A percentile compares a stretch with the other conserved stretches of the same genome.
These are phyloP conservation scores for Collybia sordida DNA, from an alignment of 768 basidiomycete species.

Conservation along the genomic window DNA sequence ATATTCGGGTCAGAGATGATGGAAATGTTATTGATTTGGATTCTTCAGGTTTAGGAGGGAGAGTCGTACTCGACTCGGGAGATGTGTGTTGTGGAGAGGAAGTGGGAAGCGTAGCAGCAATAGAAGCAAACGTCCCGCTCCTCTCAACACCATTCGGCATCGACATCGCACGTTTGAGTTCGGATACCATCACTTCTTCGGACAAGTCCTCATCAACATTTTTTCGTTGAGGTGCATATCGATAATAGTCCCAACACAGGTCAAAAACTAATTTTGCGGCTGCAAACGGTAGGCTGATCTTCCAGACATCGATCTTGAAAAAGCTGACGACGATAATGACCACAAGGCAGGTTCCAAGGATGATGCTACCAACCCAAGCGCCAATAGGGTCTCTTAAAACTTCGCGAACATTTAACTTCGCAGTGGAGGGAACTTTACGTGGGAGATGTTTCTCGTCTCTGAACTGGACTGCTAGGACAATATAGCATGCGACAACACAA, in stretches of 20 bases:
- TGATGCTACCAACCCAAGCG: slow-evolving; percentile 68
- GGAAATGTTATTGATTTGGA: not conserved
- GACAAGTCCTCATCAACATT: slow-evolving; percentile 8
- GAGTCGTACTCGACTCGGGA: slow-evolving; percentile 3
- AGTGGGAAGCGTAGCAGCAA: slow-evolving; percentile 7
- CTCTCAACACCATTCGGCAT: slow-evolving; percentile 14
- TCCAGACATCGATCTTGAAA: slow-evolving; percentile 82
- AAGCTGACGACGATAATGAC: slow-evolving; percentile 79
- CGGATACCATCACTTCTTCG: slow-evolving; percentile 25
- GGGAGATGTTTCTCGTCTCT: slow-evolving; percentile 54
- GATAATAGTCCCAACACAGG: slow-evolving; percentile 56
- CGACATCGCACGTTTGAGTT: slow-evolving; percentile 27
- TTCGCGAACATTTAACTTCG: slow-evolving; percentile 47
- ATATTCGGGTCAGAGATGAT: slow-evolving; percentile 11
- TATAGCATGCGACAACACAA: slow-evolving; percentile 59
- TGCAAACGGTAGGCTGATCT: slow-evolving; percentile 83
- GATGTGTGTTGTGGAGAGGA: slow-evolving; percentile 5
- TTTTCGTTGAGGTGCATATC: slow-evolving; percentile 20
- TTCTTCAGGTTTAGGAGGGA: slow-evolving; percentile 1
- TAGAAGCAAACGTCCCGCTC: slow-evolving; percentile 16
- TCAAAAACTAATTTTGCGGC: slow-evolving; percentile 73
- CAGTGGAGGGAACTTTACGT: slow-evolving; percentile 32
- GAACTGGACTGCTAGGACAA: slow-evolving; percentile 59
- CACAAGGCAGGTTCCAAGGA: slow-evolving; percentile 69
- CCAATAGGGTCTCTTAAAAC: slow-evolving; percentile 75